Percentiles rank a stretch among this genome's conserved stretches.
These are phyloP conservation scores for Boechera divaricarpa DNA, from an alignment of 345 rosid species.

Conservation along the genomic window DNA sequence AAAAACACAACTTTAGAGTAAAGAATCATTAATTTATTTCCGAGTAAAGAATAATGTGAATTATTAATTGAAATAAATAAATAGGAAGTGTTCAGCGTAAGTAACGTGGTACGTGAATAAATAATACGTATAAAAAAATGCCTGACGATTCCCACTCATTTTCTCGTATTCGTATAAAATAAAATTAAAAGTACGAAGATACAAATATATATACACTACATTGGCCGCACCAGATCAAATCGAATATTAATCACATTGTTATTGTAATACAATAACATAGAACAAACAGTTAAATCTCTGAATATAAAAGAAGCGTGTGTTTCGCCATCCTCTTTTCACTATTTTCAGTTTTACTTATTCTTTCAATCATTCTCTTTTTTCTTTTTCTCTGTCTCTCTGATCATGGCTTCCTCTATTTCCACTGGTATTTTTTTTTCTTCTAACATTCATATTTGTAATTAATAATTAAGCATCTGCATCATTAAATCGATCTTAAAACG, in stretches of 20 bases:
- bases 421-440: constrained; percentile 24
- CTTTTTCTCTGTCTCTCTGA: background rate
- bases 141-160: background rate
- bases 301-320: constrained; percentile 31
- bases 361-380: constrained; percentile 1
- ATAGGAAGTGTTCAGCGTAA: background rate
- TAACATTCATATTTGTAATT: background rate
- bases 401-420: constrained; percentile 38
- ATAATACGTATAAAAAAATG: no score
- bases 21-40: background rate
- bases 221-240: background rate
- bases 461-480: background rate
- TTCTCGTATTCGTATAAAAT: background rate
- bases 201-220: background rate
- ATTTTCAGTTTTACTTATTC: constrained; percentile 1
- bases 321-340: constrained; percentile 23
- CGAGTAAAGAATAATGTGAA: background rate
- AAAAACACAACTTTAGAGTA: background rate
- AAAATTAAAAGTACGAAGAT: background rate
- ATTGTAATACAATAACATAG: background rate
- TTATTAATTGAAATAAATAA: no score
- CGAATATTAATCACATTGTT: constrained; percentile 4
- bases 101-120: constrained; percentile 15
- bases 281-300: background rate
- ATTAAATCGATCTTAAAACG: background rate